These are phyloP conservation scores for Thermomucor indicae-seudaticae DNA, from an alignment of 371 early-diverging fungal species.

Conservation along the genomic window DNA sequence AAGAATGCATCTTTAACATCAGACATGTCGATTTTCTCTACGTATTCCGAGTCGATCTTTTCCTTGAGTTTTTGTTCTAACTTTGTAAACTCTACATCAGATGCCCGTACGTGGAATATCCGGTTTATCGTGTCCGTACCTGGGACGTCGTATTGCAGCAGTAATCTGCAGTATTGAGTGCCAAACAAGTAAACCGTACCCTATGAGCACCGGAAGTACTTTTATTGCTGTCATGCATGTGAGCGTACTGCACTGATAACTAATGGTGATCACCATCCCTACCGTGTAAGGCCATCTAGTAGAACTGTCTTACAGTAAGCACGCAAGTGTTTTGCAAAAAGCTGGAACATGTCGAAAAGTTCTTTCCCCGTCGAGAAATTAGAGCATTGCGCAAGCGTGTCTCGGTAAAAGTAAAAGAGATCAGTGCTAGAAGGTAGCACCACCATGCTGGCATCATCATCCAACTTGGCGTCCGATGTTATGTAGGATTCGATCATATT, in stretches of 20 bases:
- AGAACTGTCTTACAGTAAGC: constrained; percentile 72
- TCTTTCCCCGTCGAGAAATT: constrained; percentile 82
- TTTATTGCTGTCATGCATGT: constrained; percentile 56
- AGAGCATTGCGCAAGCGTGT: constrained; percentile 80
- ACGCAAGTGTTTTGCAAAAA: constrained; percentile 78
- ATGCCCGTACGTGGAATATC: too few relatives aligned
- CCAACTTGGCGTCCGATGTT: constrained; percentile 30
- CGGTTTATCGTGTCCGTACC: constrained; percentile 30
- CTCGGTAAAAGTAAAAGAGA: constrained; percentile 84
- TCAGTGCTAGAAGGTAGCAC: constrained; percentile 89
- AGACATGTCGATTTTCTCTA: constrained; percentile 62
- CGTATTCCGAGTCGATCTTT: constrained; percentile 65
- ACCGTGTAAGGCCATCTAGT: constrained; percentile 62
- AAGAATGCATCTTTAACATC: constrained; percentile 75
- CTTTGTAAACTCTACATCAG: constrained; percentile 30
- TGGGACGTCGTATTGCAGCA: constrained; percentile 82
- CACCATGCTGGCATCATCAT: constrained; percentile 54
- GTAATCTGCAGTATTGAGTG: constrained; percentile 93
- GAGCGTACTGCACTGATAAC: background rate
- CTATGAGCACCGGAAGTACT: constrained; percentile 53
- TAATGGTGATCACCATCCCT: background rate
- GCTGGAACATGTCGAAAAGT: constrained; percentile 65
- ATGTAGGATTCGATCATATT: constrained; percentile 59
- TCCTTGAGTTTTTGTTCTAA: constrained; percentile 42
- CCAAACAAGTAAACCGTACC: constrained; percentile 62